Conservation (phyloP, 2,329 filamentous ascomycete genomes). For the Ophiostoma piceae region DNA sequence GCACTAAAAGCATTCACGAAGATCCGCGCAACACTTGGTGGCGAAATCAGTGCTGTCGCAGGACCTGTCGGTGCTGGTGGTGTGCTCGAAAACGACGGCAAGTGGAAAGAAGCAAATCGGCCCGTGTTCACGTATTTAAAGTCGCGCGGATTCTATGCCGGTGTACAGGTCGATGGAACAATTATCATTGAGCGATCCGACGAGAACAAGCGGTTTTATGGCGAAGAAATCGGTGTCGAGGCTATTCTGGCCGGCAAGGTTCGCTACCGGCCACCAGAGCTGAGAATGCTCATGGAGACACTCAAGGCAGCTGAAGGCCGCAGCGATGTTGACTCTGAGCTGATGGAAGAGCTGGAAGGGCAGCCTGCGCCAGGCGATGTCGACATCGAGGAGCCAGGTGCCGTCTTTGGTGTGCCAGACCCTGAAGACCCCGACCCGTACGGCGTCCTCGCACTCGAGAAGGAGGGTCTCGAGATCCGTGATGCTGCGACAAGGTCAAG, state of each 20-base stretch:
- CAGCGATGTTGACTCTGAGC: constrained; percentile 32
- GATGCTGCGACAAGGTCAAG: constrained; percentile 36
- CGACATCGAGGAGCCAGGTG: constrained; percentile 32
- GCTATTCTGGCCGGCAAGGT: constrained; percentile 27
- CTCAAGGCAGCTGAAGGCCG: constrained; percentile 28
- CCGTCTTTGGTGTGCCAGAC: constrained; percentile 37
- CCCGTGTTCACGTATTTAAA: constrained; percentile 62
- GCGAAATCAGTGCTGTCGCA: constrained; percentile 70
- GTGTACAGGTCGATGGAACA: constrained; percentile 67
- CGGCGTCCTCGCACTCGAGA: constrained; percentile 36
- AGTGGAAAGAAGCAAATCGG: constrained; percentile 32
- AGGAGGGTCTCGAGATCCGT: constrained; percentile 36
- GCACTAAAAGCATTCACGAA: constrained; percentile 73
- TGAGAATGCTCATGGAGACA: constrained; percentile 27
- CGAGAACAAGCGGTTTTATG: constrained; percentile 68
- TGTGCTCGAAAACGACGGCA: constrained; percentile 54
- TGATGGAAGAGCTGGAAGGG: constrained; percentile 36
- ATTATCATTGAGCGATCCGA: constrained; percentile 67
- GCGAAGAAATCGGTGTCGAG: constrained; percentile 33
- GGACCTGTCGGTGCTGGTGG: constrained; percentile 66
- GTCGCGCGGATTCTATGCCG: constrained; percentile 65
- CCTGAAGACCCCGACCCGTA: constrained; percentile 38
- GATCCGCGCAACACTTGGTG: constrained; percentile 69
- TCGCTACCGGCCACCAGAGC: constrained; percentile 25
- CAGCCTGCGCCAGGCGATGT: constrained; percentile 37